Percentiles rank a stretch among this genome's conserved stretches.
Evolutionary conservation across 805 yeast genomes (phyloP).

Genomic region (Schwanniomyces yamadae): DNA sequence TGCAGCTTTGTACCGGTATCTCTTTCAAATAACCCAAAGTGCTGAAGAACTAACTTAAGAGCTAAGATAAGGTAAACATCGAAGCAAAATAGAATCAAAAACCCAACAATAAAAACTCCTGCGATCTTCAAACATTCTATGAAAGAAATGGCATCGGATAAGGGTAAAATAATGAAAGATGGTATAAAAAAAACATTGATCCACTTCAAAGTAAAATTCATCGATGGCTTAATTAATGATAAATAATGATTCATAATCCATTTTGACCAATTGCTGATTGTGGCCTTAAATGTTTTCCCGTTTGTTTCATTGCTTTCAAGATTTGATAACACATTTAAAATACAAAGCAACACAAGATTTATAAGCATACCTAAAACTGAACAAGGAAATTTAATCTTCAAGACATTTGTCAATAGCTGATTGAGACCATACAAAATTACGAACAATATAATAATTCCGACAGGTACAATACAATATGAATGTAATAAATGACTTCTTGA

Average conservation of each 20-base stretch:
- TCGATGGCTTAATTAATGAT: constrained; percentile 53
- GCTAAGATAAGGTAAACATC: constrained; percentile 39
- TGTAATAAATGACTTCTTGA: constrained; percentile 35
- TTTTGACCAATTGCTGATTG: constrained; percentile 11
- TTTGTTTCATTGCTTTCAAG: constrained; percentile 1
- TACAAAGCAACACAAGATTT: constrained; percentile 46
- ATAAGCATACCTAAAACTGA: constrained; percentile 71
- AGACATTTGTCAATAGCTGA: constrained; percentile 40
- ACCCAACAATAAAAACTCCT: constrained; percentile 70
- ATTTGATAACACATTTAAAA: constrained; percentile 26
- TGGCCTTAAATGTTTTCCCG: constrained; percentile 5
- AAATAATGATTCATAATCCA: constrained; percentile 32
- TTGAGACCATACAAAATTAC: constrained; percentile 54
- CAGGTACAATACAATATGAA: constrained; percentile 47
- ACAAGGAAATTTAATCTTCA: constrained; percentile 59
- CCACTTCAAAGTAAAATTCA: constrained; percentile 71
- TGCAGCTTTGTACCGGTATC: constrained; percentile 6
- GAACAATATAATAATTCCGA: constrained; percentile 48
- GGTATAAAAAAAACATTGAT: constrained; percentile 79
- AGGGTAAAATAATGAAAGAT: constrained; percentile 68
- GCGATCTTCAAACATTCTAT: constrained; percentile 72
- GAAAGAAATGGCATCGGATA: constrained; percentile 62
- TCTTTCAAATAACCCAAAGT: constrained; percentile 8
- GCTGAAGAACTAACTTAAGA: constrained; percentile 18
- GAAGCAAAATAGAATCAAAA: constrained; percentile 46